Base-by-base conservation (phyloP, 2,329 filamentous ascomycete genomes). In the Paecilomyces dactylethromorphus region DNA sequence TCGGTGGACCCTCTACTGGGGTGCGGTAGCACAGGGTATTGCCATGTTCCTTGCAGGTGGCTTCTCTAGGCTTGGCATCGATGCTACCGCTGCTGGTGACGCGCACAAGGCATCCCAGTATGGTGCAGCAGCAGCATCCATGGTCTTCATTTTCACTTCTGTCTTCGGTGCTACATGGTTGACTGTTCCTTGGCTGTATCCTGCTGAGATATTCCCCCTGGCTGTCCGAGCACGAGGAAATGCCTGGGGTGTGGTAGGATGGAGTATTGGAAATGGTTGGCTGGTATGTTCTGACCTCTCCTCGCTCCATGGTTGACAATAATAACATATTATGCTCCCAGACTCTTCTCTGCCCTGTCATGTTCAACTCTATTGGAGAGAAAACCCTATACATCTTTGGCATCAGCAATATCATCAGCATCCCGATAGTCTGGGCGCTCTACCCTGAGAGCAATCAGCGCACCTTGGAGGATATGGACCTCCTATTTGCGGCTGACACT, bases 341-440 rank as follows among this genome's bases (percentile, higher is more conserved):
- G 68, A 74, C 73, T 0, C 76, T 86, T 0, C 72, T 86, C 0
- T 80, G 81, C 8, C 84, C 84, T 0, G 77, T 81, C n/a, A 87
- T 87, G 74, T 87, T 90, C 68, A 74, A 78, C 58, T 76, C 79
- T 5, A 84, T 91, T 56, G 81, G 82, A 22, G 86, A 90, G 62
- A 90, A 89, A 67, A 91, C 87, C 0, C 77, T 91, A 0, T 89
- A 90, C 68, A 86, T 92, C 55, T 92, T 91, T 65, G 89, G 82
- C 1, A 85, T 82, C 3, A 84, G 82, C 67, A 91, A 90, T 66
- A 73, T 85, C 8, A 71, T 89, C 31, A 81, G 82, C 1, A 86
- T 91, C 3, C 82, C 86, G 0, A 84, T 90, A 73, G 85, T 90
- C 0, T 92, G 87, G 85, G 86, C 86, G 0, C 67, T 92, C 0